phyloP scores from a whole-genome alignment of 768 basidiomycete species.

The Cubamyces sp. region DNA sequence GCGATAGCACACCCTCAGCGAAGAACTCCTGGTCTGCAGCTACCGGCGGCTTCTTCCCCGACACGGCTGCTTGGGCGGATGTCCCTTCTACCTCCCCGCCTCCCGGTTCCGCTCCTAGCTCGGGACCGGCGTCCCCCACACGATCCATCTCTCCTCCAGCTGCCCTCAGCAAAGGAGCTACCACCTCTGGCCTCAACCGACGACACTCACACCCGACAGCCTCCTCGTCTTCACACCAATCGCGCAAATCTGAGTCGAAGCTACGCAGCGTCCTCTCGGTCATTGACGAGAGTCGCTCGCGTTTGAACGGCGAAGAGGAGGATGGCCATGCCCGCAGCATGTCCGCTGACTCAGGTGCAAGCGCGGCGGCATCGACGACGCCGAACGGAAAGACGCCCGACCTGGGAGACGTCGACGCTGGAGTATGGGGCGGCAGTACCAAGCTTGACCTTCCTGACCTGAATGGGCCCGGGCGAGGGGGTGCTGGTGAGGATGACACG shows the following conservation, averaged over 20 bases:
- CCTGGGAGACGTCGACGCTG: constrained; percentile 13
- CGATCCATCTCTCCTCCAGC: constrained; percentile 54
- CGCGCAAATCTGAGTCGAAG: constrained; percentile 66
- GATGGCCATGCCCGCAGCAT: constrained; percentile 14
- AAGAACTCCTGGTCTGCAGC: constrained; percentile 51
- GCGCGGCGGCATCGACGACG: constrained; percentile 28
- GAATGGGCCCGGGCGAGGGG: neutral
- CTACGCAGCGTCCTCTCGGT: constrained; percentile 73
- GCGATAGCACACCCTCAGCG: constrained; percentile 29
- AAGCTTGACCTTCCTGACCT: neutral
- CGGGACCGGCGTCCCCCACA: constrained; percentile 29
- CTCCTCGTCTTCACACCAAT: constrained; percentile 36
- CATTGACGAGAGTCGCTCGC: constrained; percentile 63
- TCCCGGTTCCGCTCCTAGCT: constrained; percentile 26
- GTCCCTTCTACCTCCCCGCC: constrained; percentile 26
- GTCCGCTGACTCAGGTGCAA: constrained; percentile 16
- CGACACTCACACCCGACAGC: constrained; percentile 56
- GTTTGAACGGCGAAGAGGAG: constrained; percentile 29
- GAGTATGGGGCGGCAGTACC: constrained; percentile 14
- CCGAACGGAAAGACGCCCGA: constrained; percentile 27
- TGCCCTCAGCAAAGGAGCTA: constrained; percentile 31
- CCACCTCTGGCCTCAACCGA: constrained; percentile 37
- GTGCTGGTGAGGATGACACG: constrained; percentile 36
- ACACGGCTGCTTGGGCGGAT: constrained; percentile 41
- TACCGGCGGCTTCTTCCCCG: constrained; percentile 51